Evolutionary conservation across 768 basidiomycete genomes (phyloP).

Genomic region (Pisolithus orientalis): DNA sequence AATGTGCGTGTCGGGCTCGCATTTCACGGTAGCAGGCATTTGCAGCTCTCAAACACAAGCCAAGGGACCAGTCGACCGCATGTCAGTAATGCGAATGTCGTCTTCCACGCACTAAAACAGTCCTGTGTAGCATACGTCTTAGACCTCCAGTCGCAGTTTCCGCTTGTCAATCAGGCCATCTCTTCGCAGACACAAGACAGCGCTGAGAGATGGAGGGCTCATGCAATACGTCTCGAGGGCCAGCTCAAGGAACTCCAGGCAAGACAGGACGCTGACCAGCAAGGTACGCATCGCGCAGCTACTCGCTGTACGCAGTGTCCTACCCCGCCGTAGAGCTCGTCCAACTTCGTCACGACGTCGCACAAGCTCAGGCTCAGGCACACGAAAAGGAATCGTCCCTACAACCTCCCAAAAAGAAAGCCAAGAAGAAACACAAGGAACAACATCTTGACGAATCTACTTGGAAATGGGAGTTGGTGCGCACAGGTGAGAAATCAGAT

Average conservation of each 20-base stretch:
- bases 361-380: constrained; percentile 7
- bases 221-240: constrained; percentile 26
- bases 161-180: neutral
- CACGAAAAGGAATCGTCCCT: neutral
- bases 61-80: constrained; percentile 16
- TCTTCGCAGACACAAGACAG: neutral
- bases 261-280: constrained; percentile 18
- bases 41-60: constrained; percentile 19
- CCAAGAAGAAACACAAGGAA: constrained; percentile 17
- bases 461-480: constrained; percentile 18
- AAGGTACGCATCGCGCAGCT: constrained; percentile 5
- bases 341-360: constrained; percentile 9
- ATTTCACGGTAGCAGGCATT: constrained; percentile 11
- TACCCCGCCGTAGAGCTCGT: constrained; percentile 13
- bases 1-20: neutral
- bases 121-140: constrained; percentile 19
- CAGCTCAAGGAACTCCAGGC: constrained; percentile 15
- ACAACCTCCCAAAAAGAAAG: constrained; percentile 23
- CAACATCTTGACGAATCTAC: constrained; percentile 4
- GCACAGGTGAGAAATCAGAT: constrained; percentile 8
- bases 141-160: constrained; percentile 22
- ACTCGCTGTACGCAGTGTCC: no score
- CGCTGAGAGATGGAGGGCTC: constrained; percentile 15
- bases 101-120: neutral
- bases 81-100: constrained; percentile 8